Conservation (phyloP, 1,284 basidiomycete genomes). For the Earliella scabrosa region DNA sequence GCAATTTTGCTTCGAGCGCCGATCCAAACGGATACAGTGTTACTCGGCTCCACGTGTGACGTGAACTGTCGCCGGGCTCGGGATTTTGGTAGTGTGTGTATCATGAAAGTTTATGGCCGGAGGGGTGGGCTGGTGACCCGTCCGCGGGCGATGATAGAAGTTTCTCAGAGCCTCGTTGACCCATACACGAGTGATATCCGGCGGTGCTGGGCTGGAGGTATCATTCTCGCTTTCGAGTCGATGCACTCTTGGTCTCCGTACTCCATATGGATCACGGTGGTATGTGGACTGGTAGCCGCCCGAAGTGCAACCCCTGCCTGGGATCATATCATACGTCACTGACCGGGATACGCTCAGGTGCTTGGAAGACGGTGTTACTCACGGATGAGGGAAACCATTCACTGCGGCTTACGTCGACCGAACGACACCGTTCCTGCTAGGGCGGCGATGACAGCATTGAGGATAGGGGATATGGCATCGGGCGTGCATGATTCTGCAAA, state of each 20-base stretch:
- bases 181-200: not conserved
- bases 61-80: not conserved
- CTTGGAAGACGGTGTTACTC: not conserved
- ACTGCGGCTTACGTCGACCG: not conserved
- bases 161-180: not conserved
- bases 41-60: conserved; percentile 1
- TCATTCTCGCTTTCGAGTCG: not conserved
- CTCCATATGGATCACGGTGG: not conserved
- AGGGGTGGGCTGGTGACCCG: not conserved
- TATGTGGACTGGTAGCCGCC: not conserved
- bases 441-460: not conserved
- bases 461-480: not conserved
- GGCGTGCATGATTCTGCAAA: not conserved
- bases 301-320: not conserved
- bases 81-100: not conserved
- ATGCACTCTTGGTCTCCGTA: not conserved
- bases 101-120: not conserved
- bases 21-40: not conserved
- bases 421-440: not conserved
- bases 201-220: not conserved
- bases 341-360: not conserved
- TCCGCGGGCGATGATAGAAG: conserved; percentile 3
- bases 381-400: not conserved
- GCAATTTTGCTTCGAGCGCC: not conserved
- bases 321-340: not conserved